Percentiles rank a stretch among this genome's conserved stretches.
phyloP scores from a whole-genome alignment of 768 basidiomycete species.

The Russula vinacea region DNA sequence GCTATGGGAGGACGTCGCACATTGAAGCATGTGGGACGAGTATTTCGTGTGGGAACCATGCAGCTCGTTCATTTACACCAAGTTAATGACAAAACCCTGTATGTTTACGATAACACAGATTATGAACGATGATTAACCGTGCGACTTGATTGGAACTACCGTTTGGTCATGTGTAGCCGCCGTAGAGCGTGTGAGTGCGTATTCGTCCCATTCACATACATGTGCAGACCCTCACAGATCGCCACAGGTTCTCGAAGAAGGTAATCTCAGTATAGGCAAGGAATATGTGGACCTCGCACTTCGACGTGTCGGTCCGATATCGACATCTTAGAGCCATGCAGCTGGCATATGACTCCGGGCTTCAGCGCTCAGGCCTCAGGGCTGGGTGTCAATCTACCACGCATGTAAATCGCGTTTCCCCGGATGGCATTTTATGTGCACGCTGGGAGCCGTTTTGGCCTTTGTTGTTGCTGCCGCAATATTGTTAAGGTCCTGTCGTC shows the following conservation, averaged over 20 bases:
- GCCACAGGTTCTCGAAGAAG: conserved; percentile 1
- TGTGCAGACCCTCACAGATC: not conserved
- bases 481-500: conserved; percentile 1
- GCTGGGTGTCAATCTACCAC: not conserved
- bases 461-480: not conserved
- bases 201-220: not conserved
- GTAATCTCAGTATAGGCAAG: not conserved
- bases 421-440: not conserved
- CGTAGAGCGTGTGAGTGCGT: not conserved
- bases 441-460: not conserved
- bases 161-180: not conserved
- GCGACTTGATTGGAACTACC: not conserved
- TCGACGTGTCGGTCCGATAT: not conserved
- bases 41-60: not conserved
- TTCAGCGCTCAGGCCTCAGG: not conserved
- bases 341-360: not conserved
- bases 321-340: not conserved
- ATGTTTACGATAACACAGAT: not conserved
- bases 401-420: not conserved
- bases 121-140: not conserved
- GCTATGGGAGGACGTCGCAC: not conserved
- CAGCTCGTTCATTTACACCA: not conserved
- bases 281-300: not conserved
- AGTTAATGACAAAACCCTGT: not conserved
- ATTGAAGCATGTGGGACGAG: not conserved